Evolutionary conservation across 805 yeast species (phyloP), one percentile per base, ranked within the genome.

Genomic region (Starmerella kuoi): DNA sequence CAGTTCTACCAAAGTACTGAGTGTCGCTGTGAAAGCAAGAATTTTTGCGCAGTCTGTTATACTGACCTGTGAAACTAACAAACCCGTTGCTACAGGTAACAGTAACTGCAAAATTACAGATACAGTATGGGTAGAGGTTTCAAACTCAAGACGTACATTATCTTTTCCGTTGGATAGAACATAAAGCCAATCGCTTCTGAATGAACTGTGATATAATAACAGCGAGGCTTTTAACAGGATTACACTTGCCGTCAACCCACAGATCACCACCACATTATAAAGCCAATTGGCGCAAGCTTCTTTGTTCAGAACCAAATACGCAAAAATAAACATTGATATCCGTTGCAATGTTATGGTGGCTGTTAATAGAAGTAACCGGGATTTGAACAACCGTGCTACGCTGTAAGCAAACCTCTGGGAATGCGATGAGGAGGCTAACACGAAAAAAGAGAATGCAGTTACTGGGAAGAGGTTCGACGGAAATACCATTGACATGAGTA

Each of bases 131-230:
- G 48, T 44, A 20, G 41, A 11, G 4, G 17, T 28, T 26, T 37
- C 45, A 32, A 54, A 42, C 15, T 34, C 34, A 7, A 49, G 27
- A 18, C 48, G 45, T 14, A 47, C 37, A 18, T 36, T 35, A 22
- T 46, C 48, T 42, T 54, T 55, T 31, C 50, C 47, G 38, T 52
- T 51, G n/a, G 53, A 39, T 27, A 54, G 40, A 22, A 53, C 46
- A 21, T 43, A 47, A n/a, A 51, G 44, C 58, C 58, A 54, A 35
- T 54, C 58, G 19, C 37, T 36, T 19, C 53, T 40, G 37, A 50
- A 44, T 3, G 47, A 34, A 17, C 37, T 17, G 18, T 44, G 52
- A 39, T 41, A 51, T 5, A 47, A 31, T 9, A 37, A 25, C 9
- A 48, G 32, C 18, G 48, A 35, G 12, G 36, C 26, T 34, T 37